Evolutionary conservation across 2,329 filamentous ascomycete genomes (phyloP).

Genomic region (Nothopassalora personata): DNA sequence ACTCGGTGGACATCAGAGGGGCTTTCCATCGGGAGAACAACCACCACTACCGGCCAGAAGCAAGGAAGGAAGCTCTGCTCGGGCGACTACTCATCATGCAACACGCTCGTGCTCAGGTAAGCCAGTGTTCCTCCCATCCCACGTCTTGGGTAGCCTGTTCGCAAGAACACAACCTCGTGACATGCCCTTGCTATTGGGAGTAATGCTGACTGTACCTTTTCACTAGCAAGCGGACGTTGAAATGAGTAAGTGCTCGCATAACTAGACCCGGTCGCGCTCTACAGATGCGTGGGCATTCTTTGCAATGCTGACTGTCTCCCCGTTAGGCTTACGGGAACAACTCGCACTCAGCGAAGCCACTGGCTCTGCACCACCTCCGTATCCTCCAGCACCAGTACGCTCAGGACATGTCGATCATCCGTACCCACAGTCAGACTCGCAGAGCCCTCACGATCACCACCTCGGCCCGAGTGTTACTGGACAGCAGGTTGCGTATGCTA

Average conservation of each 20-base stretch:
- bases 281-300: background rate
- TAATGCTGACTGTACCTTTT: constrained; percentile 16
- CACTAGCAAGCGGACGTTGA: constrained; percentile 32
- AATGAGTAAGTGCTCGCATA: constrained; percentile 35
- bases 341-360: constrained; percentile 44
- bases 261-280: constrained; percentile 1
- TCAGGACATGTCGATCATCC: constrained; percentile 26
- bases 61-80: background rate
- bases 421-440: constrained; percentile 37
- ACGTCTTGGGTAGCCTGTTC: constrained; percentile 21
- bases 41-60: background rate
- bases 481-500: constrained; percentile 39
- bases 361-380: constrained; percentile 36
- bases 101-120: constrained; percentile 50
- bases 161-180: constrained; percentile 20
- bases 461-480: constrained; percentile 57
- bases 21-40: background rate
- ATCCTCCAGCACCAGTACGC: constrained; percentile 31
- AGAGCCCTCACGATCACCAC: constrained; percentile 44
- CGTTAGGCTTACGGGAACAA: constrained; percentile 57
- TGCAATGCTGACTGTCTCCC: constrained; percentile 6
- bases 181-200: constrained; percentile 12
- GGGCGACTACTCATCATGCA: constrained; percentile 28
- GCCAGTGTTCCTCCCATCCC: constrained; percentile 29
- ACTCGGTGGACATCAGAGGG: background rate